Base-by-base conservation (phyloP, 768 basidiomycete genomes). In the Trametes sanguinea region DNA sequence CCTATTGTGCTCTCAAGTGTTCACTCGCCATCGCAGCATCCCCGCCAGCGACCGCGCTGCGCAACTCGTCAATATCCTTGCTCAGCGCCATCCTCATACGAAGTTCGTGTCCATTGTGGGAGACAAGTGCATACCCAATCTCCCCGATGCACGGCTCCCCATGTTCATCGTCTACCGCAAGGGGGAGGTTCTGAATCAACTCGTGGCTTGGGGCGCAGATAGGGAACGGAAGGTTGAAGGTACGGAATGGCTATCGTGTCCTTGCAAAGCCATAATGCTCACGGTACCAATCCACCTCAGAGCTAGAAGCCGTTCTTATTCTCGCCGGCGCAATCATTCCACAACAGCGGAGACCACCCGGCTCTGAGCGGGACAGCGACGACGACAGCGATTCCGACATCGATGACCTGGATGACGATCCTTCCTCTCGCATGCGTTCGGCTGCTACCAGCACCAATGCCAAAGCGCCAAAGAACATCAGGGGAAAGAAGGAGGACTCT, bases 51-150 rank as follows among this genome's bases (percentile, higher is more conserved):
- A 94, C 62, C 87, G 88, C 48, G 79, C 95, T 10, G 84, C 83
- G 54, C 76, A 81, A 30, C 87, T 95, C 54, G 75, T 98, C 30
- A 80, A 79, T 4, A 80, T 79, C 0, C 80, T 99, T 5, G 94
- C 97, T 2, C 78, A 78, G n/a, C 84, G 85, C 54, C 89, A 96
- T 73, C 92, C 95, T 2, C 88, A 89, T 50, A 92, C 95, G 10
- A 98, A 98, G 76, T 97, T 99, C 67, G 90, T 98, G 63, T 94
- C 92, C 10, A 98, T 98, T 68, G 86, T 95, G 3, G 94, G 95
- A 40, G 85, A 92, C 76, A 94, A 94, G 74, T 96, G 94, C 77
- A 97, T 99, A 68, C 87, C 92, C n/a, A 89, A 98, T 75, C 87
- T 98, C 39, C 96, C 95, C 13, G 97, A 98, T 68, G 80, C 84